Evolutionary conservation across 805 yeast genomes (phyloP).

Genomic region (Wickerhamiella occidentalis): DNA sequence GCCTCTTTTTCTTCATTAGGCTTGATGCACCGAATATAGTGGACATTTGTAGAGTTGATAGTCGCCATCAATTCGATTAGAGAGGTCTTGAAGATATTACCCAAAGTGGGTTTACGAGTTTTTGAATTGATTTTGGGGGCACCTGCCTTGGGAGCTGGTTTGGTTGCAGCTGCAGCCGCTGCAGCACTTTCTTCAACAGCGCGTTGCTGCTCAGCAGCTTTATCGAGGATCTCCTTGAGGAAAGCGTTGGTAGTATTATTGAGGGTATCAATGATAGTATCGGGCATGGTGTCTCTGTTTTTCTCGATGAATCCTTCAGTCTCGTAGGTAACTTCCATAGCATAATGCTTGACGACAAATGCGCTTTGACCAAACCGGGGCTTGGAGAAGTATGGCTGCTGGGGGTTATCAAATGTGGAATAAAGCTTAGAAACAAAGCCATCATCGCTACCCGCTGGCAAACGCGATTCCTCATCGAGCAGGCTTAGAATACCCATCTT

Average conservation of each 20-base stretch:
- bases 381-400: slow-evolving; percentile 67
- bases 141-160: slow-evolving; percentile 25
- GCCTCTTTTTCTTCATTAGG: slow-evolving; percentile 91
- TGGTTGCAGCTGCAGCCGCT: slow-evolving; percentile 17
- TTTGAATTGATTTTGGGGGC: slow-evolving; percentile 21
- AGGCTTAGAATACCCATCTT: slow-evolving; percentile 77
- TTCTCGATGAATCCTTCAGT: slow-evolving; percentile 92
- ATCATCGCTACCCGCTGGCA: slow-evolving; percentile 88
- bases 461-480: slow-evolving; percentile 87
- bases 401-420: slow-evolving; percentile 68
- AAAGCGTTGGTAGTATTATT: slow-evolving; percentile 55
- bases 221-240: slow-evolving; percentile 47
- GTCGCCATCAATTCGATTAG: slow-evolving; percentile 87
- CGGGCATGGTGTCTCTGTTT: slow-evolving; percentile 94
- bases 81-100: slow-evolving; percentile 86
- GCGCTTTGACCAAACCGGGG: slow-evolving; percentile 91
- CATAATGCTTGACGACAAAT: slow-evolving; percentile 85
- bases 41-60: slow-evolving; percentile 88
- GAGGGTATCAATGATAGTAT: slow-evolving; percentile 82
- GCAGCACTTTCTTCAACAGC: slow-evolving; percentile 34
- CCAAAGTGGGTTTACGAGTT: slow-evolving; percentile 76
- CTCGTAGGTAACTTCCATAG: slow-evolving; percentile 85
- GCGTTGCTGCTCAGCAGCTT: slow-evolving; percentile 43
- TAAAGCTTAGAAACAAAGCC: slow-evolving; percentile 87
- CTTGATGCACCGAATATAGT: slow-evolving; percentile 92